Percentiles rank a stretch among this genome's conserved stretches.
Evolutionary conservation across 148 eudicot species (phyloP).

Genomic region (Diospyros kaki): DNA sequence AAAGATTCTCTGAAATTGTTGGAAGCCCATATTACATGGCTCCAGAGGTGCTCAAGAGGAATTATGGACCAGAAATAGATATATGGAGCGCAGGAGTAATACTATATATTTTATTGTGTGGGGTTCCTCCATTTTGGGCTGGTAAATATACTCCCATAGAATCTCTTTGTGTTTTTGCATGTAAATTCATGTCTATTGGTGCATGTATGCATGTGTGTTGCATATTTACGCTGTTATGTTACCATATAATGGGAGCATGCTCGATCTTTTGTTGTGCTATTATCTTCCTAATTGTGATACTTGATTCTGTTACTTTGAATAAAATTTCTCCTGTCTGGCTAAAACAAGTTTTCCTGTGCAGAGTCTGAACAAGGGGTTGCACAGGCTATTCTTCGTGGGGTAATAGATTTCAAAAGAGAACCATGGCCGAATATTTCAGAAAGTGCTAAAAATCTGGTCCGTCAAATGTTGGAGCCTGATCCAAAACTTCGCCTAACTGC

Average conservation of each 20-base stretch:
- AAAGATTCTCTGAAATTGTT: constrained; percentile 87
- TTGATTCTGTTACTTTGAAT: neutral
- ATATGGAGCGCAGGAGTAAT: constrained; percentile 98
- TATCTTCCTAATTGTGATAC: neutral
- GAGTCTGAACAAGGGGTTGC: constrained; percentile 99
- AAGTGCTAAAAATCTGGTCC: constrained; percentile 61
- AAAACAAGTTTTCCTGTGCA: constrained; percentile 25
- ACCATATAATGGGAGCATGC: constrained; percentile 7
- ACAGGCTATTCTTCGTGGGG: constrained; percentile 86
- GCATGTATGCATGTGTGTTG: neutral
- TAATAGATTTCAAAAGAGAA: constrained; percentile 86
- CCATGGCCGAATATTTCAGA: constrained; percentile 98
- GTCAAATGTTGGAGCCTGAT: constrained; percentile 74
- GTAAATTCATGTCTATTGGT: neutral
- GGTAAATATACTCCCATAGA: constrained; percentile 33
- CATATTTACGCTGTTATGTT: neutral
- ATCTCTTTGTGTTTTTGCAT: neutral
- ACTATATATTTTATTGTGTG: constrained; percentile 87
- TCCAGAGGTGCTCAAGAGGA: constrained; percentile 91
- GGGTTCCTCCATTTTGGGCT: constrained; percentile 99
- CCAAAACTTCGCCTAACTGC: constrained; percentile 83
- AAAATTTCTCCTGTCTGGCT: neutral
- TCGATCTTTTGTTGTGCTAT: neutral
- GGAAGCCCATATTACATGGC: constrained; percentile 99
- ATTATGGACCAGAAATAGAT: constrained; percentile 93